Evolutionary conservation across 768 basidiomycete species (phyloP), one percentile per base, ranked within the genome.

Genomic region (Suillus spraguei): DNA sequence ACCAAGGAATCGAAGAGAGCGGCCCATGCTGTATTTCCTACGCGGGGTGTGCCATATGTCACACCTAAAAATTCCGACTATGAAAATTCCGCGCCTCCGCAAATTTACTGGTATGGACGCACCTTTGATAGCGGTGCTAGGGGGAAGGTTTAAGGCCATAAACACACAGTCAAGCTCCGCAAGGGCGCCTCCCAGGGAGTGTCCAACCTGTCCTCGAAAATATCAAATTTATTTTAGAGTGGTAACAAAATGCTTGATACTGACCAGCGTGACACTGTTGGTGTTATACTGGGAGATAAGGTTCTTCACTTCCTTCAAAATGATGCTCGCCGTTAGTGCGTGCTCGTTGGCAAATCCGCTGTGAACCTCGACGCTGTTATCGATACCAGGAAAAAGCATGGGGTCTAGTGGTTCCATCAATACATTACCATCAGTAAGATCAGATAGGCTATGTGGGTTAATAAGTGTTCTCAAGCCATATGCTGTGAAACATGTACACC

Each of bases 341-440:
- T 88, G 87, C 56, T 79, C 79, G 44, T 80, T 69, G 2, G 80
- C 77, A 71, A 88, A 89, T 5, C 88, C 87, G 42, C 78, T 75
- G 67, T 85, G 87, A 20, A 82, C 85, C 62, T 70, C 66, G 22
- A 85, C 80, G 41, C 62, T 72, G 20, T 71, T 71, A 36, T 79
- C 68, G 16, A 87, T 70, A 1, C 85, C 87, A 2, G 87, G 87
- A 76, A 88, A 89, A 8, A 88, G 79, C 0, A 72, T 71, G 1
- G 79, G 35, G 67, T 85, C 72, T 33, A 87, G 76, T 17, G 62
- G 66, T 36, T 74, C 70, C 68, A 78, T 73, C 38, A 73, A 1
- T 58, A 87, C 72, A 63, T 85, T 73, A 60, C 67, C 60, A 68
- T 88, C 85, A 16, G 83, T 87, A 56, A 87, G 71, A 59, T 80